These are phyloP conservation scores for Gynostemma pentaphyllum DNA, from an alignment of 306 rosid species.

Conservation along the genomic window DNA sequence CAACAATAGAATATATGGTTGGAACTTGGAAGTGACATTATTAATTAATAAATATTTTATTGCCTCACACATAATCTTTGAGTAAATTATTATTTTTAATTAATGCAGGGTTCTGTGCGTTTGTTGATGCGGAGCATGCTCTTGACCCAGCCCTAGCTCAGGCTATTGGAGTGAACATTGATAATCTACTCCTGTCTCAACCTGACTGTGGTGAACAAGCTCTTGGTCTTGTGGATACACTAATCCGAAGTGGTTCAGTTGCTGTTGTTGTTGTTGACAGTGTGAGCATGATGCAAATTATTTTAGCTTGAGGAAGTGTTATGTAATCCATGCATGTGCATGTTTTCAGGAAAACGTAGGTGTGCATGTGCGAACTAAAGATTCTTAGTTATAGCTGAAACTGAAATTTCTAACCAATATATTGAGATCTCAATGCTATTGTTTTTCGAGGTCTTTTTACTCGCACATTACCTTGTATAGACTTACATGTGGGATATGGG, in stretches of 20 bases:
- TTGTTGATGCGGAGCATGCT: slow-evolving; percentile 96
- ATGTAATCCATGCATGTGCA: no score
- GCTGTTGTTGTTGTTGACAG: slow-evolving; percentile 95
- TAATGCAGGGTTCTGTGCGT: slow-evolving; percentile 57
- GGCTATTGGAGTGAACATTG: slow-evolving; percentile 77
- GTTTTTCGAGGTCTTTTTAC: no score
- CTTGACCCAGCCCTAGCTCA: slow-evolving; percentile 78
- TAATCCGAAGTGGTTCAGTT: slow-evolving; percentile 88
- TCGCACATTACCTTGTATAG: no score
- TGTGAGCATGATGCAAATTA: slow-evolving; percentile 40
- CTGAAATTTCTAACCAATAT: no score
- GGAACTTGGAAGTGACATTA: neutral
- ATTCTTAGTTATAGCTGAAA: no score
- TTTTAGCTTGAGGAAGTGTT: neutral
- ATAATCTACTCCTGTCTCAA: slow-evolving; percentile 76
- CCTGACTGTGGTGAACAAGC: slow-evolving; percentile 99
- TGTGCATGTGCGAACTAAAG: no score
- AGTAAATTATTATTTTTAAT: neutral
- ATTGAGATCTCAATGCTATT: no score
- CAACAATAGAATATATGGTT: neutral
- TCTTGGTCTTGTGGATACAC: slow-evolving; percentile 82
- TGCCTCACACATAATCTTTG: neutral
- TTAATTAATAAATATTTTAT: neutral
- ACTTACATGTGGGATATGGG: no score
- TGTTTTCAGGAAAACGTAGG: no score